Base-by-base conservation (phyloP, 2,329 filamentous ascomycete genomes). In the Phaeosphaeriaceae sp. region DNA sequence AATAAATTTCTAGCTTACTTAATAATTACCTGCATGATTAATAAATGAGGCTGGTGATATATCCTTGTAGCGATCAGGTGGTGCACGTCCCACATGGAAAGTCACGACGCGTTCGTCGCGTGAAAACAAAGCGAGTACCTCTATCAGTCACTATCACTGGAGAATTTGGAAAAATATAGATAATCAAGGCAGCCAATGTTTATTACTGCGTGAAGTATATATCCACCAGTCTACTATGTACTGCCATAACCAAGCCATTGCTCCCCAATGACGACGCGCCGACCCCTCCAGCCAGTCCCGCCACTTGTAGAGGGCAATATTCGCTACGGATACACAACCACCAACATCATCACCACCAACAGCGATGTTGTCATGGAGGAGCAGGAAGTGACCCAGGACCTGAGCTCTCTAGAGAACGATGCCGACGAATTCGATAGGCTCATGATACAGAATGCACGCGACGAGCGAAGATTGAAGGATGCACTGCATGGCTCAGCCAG, bases 351-450 rank as follows among this genome's bases (percentile, higher is more conserved):
- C 49, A 55, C 50, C 40, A 45, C 60, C 47, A 58, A 66, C 61
- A 60, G 56, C 43, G 40, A 36, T 34, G 42, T 41, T 32, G 46
- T 53, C 32, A 70, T 69, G 65, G 57, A 56, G 28, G 52, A 60
- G 20, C 54, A 51, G 43, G 56, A 48, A 3, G 55, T 61, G 26
- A 54, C 62, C 13, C 67, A 75, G 9, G 70, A 67, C 28, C 54
- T 77, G 30, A 74, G 67, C 26, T 67, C 67, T 9, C 58, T 77
- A 34, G 72, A 74, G 51, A 75, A 75, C 48, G 56, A 57, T 28
- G 66, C 64, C 35, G 76, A 79, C 57, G 76, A 79, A 1, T 79
- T 81, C 50, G 77, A 77, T 13, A 68, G 68, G 42, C 67, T 66
- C 42, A 71, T 80, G 55, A 66, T 79, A 39, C 74, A 78, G 55